Evolutionary conservation across 1,284 basidiomycete genomes (phyloP), one percentile per base, ranked within the genome.

Genomic region (Pisolithus thermaeus): DNA sequence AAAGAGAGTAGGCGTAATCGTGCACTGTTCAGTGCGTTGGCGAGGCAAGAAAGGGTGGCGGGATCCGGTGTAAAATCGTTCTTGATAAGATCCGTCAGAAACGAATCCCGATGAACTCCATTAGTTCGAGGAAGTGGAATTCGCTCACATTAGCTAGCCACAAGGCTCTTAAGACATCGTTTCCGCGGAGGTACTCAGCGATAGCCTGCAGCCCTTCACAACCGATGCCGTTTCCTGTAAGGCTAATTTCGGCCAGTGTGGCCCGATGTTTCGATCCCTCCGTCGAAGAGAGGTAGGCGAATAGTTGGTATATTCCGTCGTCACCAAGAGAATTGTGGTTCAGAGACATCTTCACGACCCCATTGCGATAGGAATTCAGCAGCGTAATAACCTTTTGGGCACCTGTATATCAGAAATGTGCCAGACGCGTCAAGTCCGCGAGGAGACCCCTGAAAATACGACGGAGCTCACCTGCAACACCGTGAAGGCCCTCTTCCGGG

Each of bases 261-360:
- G 50, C 54, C 47, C 64, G 67, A 60, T 82, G 72, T 50, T 66
- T 70, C 46, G 69, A 67, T 7, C 79, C 82, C 20, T 69, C 57
- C 14, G 67, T 56, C 4, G 81, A 80, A 32, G 68, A 65, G 7
- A 87, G 72, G 58, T 78, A 85, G 28, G 68, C 65, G 60, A 86
- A 84, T 7, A 87, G 64, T 8, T 70, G 65, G 27, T 71, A 69
- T 56, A 77, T 73, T n/a, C 84, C 85, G 16, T 78, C 75, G 58
- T 84, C 78, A 3, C 76, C 75, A 3, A 87, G 74, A 12, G 70
- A 56, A 57, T 84, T 87, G 55, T 83, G 76, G 7, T 79, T 76
- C 22, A 86, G 60, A 38, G 77, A 69, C 41, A 87, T 70, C 55
- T 74, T 77, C 37, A 73, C 74, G 32, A 84, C 73, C 4, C 62